Base-by-base conservation (phyloP, 176 grass and related monocot species). In the Triticum dicoccoides region DNA sequence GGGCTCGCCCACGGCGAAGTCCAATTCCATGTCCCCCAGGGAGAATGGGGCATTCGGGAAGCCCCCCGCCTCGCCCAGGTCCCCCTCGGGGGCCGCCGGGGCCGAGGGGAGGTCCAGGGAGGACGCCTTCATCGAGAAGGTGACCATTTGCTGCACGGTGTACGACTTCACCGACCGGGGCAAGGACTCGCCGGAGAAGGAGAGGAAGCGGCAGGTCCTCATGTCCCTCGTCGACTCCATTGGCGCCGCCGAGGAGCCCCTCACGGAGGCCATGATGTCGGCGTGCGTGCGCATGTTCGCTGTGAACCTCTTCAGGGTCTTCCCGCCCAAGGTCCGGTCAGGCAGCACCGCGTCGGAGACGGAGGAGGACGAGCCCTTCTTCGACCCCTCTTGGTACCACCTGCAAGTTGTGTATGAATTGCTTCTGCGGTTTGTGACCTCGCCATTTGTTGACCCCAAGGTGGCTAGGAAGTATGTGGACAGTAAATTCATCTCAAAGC, bases 341-440 rank as follows among this genome's bases (percentile, higher is more conserved):
- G 81, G 74, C 27, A 52, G 0, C 25, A 62, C 66, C 5, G 54
- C 81, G 24, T 92, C 85, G 0, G 97, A 99, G 85, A 90, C 88
- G 9, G 94, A 99, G 84, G 96, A 96, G 72, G 94, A 99, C 71
- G 97, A 99, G 58, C 97, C 92, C 0, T 90, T 93, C 73, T 99
- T 96, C 20, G 97, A 99, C 75, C 97, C 97, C 0, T 91, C 94
- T 47, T 99, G 92, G 97, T 99, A 87, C 75, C 97, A 99, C 71
- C 80, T 99, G 27, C 97, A 99, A 85, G 69, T 96, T 30, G 92
- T 99, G 34, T 99, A 99, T 49, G 97, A 99, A 73, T 81, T 99
- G 69, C 90, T 99, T 30, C 92, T 99, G 30, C 88, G 91, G 77
- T 96, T 99, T 14, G 84, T 99, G 78, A 94, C 92, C 17, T 96